Base-by-base conservation (phyloP, 768 basidiomycete genomes). In the Calvatia gigantea region DNA sequence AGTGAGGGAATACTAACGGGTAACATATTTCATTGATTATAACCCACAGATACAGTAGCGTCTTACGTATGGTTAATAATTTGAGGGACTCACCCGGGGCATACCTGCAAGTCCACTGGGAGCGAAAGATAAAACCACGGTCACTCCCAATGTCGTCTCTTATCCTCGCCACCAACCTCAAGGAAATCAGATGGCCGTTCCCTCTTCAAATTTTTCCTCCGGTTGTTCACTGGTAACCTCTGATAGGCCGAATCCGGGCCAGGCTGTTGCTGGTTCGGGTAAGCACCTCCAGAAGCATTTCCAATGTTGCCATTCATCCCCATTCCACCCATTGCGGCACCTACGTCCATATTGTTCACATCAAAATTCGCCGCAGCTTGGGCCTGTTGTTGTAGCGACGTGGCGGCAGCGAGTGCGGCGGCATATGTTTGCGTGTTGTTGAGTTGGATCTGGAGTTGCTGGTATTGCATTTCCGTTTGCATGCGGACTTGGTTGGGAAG, bases 241-340 rank as follows among this genome's bases (percentile, higher is more conserved):
- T 94, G 91, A 67, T 94, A 93, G n/a, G 91, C 87, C 5, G 90
- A 92, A 59, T 93, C 91, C 64, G 85, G 83, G 5, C 78, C 77
- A 48, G 80, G 78, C 66, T 89, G 86, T 63, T 89, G 86, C 19
- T 48, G 54, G 21, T 38, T 49, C 14, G 38, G 54, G 28, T 37
- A 56, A 3, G 31, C 29, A 32, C 29, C 31, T 25, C 58, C 61
- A 8, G 45, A 49, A 28, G 42, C 73, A 3, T 45, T 37, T 29
- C 44, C 54, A 2, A 38, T 37, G 35, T 39, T 25, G 19, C 46
- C 46, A 9, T 19, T 65, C 66, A 75, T 75, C 37, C 71, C 67
- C 67, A 75, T 75, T 37, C 71, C 71, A 65, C 74, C 70, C 52
- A 62, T 61, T 63, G 68, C 58, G 60, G 58, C 70, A 68, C 72